These are phyloP conservation scores for Geotrichum phurueaensis DNA, from an alignment of 1,139 yeast genomes.

Conservation along the genomic window DNA sequence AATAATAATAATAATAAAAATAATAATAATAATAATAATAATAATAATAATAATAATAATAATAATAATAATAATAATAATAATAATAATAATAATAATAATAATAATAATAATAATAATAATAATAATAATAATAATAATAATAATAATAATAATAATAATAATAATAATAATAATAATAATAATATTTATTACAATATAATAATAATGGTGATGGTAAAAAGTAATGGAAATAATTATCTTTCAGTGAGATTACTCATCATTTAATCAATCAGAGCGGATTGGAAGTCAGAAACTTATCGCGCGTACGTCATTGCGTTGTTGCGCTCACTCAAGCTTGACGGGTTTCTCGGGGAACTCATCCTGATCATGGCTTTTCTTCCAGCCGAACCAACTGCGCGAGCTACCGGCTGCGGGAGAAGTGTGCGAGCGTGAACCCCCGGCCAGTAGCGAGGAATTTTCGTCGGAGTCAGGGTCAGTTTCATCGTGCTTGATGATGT, in stretches of 20 bases:
- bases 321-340: slow-evolving; percentile 6
- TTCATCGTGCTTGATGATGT: slow-evolving; percentile 14
- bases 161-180: too few relatives aligned
- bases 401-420: neutral
- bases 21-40: neutral
- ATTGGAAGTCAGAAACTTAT: neutral
- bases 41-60: too few relatives aligned
- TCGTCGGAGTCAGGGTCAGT: slow-evolving; percentile 6
- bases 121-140: too few relatives aligned
- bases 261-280: too few relatives aligned
- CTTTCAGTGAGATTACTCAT: neutral
- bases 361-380: neutral
- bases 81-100: too few relatives aligned
- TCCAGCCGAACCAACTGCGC: slow-evolving; percentile 9
- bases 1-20: too few relatives aligned
- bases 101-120: too few relatives aligned
- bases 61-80: too few relatives aligned
- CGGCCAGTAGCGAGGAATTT: neutral
- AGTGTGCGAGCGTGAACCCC: neutral
- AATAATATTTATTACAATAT: too few relatives aligned
- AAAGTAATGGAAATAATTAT: neutral
- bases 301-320: neutral
- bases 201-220: too few relatives aligned
- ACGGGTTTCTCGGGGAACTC: slow-evolving; percentile 11
- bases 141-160: too few relatives aligned